A percentile compares a stretch with the other conserved stretches of the same genome.
Evolutionary conservation across 768 basidiomycete genomes (phyloP).

Genomic region (Auricularia sp.): DNA sequence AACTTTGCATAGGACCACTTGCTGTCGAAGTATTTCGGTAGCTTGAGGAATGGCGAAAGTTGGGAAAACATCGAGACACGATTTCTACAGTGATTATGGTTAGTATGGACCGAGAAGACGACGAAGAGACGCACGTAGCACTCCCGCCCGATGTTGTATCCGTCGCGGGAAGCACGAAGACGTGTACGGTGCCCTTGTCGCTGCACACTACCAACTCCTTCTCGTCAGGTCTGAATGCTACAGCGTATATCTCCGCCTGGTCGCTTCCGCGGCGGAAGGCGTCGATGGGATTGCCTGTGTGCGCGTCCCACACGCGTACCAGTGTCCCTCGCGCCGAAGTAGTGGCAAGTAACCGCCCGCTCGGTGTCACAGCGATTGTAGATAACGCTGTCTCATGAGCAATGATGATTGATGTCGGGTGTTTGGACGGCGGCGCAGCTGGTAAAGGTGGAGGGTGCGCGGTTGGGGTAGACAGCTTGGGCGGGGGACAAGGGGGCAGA

Average conservation of each 20-base stretch:
- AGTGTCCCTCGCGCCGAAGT: conserved; percentile 77
- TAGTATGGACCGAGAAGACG: neutral
- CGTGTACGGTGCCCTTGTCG: conserved; percentile 89
- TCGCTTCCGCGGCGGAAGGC: conserved; percentile 83
- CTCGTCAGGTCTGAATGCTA: conserved; percentile 80
- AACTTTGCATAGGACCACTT: conserved; percentile 95
- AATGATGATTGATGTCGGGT: conserved; percentile 68
- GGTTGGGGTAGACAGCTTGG: conserved; percentile 46
- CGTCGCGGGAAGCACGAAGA: conserved; percentile 53
- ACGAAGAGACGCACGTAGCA: conserved; percentile 42
- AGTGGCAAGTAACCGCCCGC: conserved; percentile 73
- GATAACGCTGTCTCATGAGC: conserved; percentile 76
- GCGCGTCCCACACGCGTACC: conserved; percentile 76
- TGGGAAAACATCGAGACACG: conserved; percentile 77
- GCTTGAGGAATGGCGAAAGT: conserved; percentile 65
- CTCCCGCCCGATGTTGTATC: conserved; percentile 35
- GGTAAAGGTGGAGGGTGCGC: conserved; percentile 46
- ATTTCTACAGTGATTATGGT: conserved; percentile 38
- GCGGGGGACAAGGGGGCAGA: conserved; percentile 66
- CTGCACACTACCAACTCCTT: conserved; percentile 85
- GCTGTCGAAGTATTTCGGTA: conserved; percentile 89
- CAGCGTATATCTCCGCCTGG: conserved; percentile 84
- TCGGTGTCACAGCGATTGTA: conserved; percentile 65
- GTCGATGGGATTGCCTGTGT: conserved; percentile 58
- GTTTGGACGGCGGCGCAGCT: conserved; percentile 35